A percentile compares a stretch with the other conserved stretches of the same genome.
These are phyloP conservation scores for Monoraphidium neglectum DNA, from an alignment of 139 green algal species.

Conservation along the genomic window DNA sequence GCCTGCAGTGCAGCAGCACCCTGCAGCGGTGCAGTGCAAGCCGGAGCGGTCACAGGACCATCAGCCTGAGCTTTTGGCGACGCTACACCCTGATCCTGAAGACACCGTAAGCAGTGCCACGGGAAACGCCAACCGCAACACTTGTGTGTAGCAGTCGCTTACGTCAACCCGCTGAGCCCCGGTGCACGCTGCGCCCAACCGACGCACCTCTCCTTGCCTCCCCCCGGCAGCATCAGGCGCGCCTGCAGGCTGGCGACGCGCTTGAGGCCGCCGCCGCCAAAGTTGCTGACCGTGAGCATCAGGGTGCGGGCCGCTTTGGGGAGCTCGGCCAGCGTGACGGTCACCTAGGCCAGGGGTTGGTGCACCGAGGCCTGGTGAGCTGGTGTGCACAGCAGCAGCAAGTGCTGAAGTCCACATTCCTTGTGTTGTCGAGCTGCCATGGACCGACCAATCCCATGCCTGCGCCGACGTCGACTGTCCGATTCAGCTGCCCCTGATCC, in stretches of 20 bases:
- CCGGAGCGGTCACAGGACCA: no score
- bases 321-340: slow-evolving; percentile 21
- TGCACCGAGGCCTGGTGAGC: background rate
- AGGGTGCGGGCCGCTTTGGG: slow-evolving; percentile 10
- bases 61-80: no score
- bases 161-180: background rate
- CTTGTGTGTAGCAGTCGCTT: no score
- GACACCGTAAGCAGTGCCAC: no score
- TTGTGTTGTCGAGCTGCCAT: background rate
- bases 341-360: slow-evolving; percentile 9
- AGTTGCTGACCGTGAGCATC: slow-evolving; percentile 28
- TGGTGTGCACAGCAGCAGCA: slow-evolving; percentile 1
- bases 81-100: no score
- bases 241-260: slow-evolving; percentile 25
- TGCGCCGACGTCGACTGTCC: no score
- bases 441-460: background rate
- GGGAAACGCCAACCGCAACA: no score
- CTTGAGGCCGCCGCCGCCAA: slow-evolving; percentile 33
- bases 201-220: no score
- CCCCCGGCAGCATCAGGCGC: background rate
- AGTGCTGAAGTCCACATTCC: background rate
- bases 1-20: slow-evolving; percentile 29
- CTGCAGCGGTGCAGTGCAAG: background rate
- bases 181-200: slow-evolving; percentile 11
- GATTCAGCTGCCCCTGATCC: no score